These are phyloP conservation scores for Trichopus zeylanicus DNA, from an alignment of 116 monocot genomes.

Conservation along the genomic window DNA sequence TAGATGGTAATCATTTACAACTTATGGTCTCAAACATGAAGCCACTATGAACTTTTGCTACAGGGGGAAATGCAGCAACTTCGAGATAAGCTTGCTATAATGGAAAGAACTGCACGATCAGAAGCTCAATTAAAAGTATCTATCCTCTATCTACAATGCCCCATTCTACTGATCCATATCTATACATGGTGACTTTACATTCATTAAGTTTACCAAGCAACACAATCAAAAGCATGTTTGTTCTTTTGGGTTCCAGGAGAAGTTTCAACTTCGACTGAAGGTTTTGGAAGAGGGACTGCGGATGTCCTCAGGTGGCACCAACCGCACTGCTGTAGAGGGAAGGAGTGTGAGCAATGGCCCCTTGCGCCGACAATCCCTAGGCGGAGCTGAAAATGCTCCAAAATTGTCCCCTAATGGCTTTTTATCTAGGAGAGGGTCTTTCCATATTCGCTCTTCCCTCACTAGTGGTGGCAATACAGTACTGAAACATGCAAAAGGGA, in stretches of 20 bases:
- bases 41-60: background rate
- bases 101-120: constrained; percentile 76
- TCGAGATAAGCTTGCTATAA: constrained; percentile 78
- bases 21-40: background rate
- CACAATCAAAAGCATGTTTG: background rate
- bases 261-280: constrained; percentile 72
- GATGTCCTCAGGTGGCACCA: constrained; percentile 48
- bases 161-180: background rate
- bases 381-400: constrained; percentile 61
- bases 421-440: constrained; percentile 58
- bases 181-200: too few relatives aligned
- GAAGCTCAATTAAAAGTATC: constrained; percentile 82
- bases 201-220: too few relatives aligned
- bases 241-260: constrained; percentile 46
- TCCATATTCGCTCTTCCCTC: constrained; percentile 69
- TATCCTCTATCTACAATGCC: background rate
- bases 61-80: constrained; percentile 97
- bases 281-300: constrained; percentile 83
- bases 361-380: constrained; percentile 77
- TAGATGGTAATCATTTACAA: too few relatives aligned
- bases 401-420: constrained; percentile 62
- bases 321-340: constrained; percentile 26
- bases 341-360: constrained; percentile 38
- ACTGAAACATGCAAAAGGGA: constrained; percentile 83
- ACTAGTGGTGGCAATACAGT: constrained; percentile 51